A percentile compares a stretch with the other conserved stretches of the same genome.
Conservation (phyloP, 2,329 filamentous ascomycete species). For the Furcasterigmium sp. region DNA sequence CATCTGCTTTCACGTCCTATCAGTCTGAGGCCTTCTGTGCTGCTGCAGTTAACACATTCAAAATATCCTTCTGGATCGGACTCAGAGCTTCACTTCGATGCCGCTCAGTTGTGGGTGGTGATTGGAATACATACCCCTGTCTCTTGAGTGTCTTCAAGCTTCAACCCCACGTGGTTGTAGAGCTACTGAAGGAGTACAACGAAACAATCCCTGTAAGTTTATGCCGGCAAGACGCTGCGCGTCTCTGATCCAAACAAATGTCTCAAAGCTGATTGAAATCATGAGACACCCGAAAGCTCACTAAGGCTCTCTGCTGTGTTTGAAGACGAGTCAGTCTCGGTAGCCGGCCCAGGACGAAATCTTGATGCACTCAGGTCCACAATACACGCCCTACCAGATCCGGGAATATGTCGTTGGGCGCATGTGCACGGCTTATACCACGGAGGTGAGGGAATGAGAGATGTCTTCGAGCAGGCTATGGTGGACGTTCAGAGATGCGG, state of each 20-base stretch:
- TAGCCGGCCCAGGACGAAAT: constrained; percentile 1
- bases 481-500: not conserved
- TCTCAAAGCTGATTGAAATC: not conserved
- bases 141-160: constrained; percentile 4
- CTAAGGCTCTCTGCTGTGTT: constrained; percentile 4
- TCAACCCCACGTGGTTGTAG: not conserved
- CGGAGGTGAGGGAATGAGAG: constrained; percentile 3
- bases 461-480: constrained; percentile 5
- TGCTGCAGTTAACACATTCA: constrained; percentile 4
- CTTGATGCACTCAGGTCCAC: not conserved
- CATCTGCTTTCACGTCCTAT: constrained; percentile 4
- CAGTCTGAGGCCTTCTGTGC: constrained; percentile 2
- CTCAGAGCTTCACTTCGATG: constrained; percentile 2
- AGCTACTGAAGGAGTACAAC: not conserved
- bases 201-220: not conserved
- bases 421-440: constrained; percentile 8
- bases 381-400: not conserved
- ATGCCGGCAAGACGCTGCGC: not conserved
- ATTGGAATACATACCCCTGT: not conserved
- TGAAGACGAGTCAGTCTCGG: constrained; percentile 2
- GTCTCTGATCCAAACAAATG: not conserved
- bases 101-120: not conserved
- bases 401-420: constrained; percentile 3
- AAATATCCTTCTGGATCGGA: constrained; percentile 8
- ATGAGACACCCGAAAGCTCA: not conserved